Conservation (phyloP, 106 monocot species). For the Cymbidium sinense region DNA sequence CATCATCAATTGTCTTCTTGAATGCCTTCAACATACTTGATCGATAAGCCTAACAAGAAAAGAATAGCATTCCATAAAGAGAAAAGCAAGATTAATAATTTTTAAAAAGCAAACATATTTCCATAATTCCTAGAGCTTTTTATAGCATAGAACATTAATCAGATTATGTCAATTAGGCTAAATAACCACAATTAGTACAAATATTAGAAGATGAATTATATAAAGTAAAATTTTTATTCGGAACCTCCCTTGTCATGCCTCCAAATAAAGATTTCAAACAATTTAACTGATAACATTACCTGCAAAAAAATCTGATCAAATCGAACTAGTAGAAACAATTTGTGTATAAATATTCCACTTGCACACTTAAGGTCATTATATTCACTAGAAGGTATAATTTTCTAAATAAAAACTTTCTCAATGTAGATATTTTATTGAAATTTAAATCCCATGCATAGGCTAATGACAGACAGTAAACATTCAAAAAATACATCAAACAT, state of each 20-base stretch:
- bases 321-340: not conserved
- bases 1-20: constrained; percentile 95
- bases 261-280: not conserved
- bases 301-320: not conserved
- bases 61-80: constrained; percentile 2
- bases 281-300: not conserved
- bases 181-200: not conserved
- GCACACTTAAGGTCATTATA: not conserved
- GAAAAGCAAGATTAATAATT: not conserved
- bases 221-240: not conserved
- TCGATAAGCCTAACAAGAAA: constrained; percentile 59
- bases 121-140: not conserved
- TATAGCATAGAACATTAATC: not conserved
- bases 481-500: not conserved
- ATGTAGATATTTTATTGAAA: not conserved
- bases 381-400: not conserved
- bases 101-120: no score
- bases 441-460: not conserved
- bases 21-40: constrained; percentile 94
- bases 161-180: not conserved
- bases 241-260: no score
- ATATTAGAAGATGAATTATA: not conserved
- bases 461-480: not conserved
- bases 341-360: not conserved
- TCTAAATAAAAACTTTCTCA: not conserved